These are phyloP conservation scores for Periconia digitata DNA, from an alignment of 2,329 filamentous ascomycete species.

Conservation along the genomic window DNA sequence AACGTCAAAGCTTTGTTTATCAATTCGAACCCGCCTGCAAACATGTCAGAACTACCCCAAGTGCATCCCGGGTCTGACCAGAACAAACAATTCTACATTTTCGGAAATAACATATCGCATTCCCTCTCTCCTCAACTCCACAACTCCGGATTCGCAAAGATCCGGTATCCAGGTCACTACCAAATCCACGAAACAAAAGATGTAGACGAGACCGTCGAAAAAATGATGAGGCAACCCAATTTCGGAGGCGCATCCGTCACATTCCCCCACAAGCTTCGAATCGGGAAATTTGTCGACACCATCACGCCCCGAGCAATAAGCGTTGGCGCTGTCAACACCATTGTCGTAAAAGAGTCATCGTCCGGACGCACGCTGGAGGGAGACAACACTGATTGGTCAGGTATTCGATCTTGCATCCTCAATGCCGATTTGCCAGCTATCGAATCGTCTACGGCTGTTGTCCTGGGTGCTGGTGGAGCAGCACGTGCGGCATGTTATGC, in stretches of 20 bases:
- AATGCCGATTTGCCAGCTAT: slow-evolving; percentile 48
- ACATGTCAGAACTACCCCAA: too few species aligned
- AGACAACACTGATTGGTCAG: slow-evolving; percentile 80
- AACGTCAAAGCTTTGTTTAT: too few species aligned
- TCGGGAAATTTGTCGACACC: slow-evolving; percentile 72
- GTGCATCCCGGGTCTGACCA: too few species aligned
- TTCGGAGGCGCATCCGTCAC: slow-evolving; percentile 68
- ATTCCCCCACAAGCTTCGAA: slow-evolving; percentile 81
- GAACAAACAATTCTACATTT: slow-evolving; percentile 57
- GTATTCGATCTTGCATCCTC: slow-evolving; percentile 71
- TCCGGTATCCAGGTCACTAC: slow-evolving; percentile 53
- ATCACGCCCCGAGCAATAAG: slow-evolving; percentile 71
- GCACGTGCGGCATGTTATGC: slow-evolving; percentile 80
- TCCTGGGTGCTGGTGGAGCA: slow-evolving; percentile 77
- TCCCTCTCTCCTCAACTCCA: slow-evolving; percentile 59
- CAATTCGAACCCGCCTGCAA: too few species aligned
- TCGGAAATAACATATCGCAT: slow-evolving; percentile 59
- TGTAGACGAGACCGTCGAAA: slow-evolving; percentile 17
- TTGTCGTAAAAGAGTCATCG: slow-evolving; percentile 62
- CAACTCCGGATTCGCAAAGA: slow-evolving; percentile 54
- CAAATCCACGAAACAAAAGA: slow-evolving; percentile 64
- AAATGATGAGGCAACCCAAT: slow-evolving; percentile 1
- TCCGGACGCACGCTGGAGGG: slow-evolving; percentile 61
- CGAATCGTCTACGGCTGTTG: slow-evolving; percentile 62
- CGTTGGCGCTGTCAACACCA: slow-evolving; percentile 78